Evolutionary conservation across 2,329 filamentous ascomycete genomes (phyloP), one percentile per base, ranked within the genome.

Genomic region (Exophiala dermatitidis): DNA sequence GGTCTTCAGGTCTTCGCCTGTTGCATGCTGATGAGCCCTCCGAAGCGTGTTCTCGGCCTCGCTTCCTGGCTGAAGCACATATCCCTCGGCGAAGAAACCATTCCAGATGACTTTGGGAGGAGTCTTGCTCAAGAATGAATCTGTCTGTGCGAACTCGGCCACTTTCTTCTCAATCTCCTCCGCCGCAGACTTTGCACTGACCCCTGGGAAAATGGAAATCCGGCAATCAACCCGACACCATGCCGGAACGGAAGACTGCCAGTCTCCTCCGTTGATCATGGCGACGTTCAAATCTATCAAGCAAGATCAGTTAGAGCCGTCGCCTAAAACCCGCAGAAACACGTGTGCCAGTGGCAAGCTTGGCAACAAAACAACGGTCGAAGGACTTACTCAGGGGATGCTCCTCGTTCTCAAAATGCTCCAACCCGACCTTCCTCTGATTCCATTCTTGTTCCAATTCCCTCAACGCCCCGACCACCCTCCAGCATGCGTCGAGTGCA

Each of bases 91-190:
- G 67, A 63, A n/a, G 62, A 60, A 38, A 50, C 52, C 29, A 57
- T 60, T 60, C 6, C 58, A 55, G 28, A 68, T 68, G 3, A 62
- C 60, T 3, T 64, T 61, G 5, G 58, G 58, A 6, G 52, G 46
- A 33, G 54, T 53, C 28, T 42, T 68, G 67, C 12, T 67, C 64
- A 30, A 65, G 61, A 4, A 69, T 53, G 9, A 33, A 42, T 36
- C 33, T 37, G 0, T 60, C 55, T 8, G 59, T 52, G 3, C 64
- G 64, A 44, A 69, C 60, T 12, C 66, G 60, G 45, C 61, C 32
- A 12, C 67, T 64, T 54, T 71, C 65, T 7, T 59, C 60, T 60
- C 58, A 32, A 60, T 60, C 42, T 60, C 58, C n/a, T 50, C 46
- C 5, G 58, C 58, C 6, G 58, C 58, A n/a, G 51, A 50, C 45